These are phyloP conservation scores for Debaryomycetaceae sp. DNA, from an alignment of 1,139 yeast genomes.

Conservation along the genomic window DNA sequence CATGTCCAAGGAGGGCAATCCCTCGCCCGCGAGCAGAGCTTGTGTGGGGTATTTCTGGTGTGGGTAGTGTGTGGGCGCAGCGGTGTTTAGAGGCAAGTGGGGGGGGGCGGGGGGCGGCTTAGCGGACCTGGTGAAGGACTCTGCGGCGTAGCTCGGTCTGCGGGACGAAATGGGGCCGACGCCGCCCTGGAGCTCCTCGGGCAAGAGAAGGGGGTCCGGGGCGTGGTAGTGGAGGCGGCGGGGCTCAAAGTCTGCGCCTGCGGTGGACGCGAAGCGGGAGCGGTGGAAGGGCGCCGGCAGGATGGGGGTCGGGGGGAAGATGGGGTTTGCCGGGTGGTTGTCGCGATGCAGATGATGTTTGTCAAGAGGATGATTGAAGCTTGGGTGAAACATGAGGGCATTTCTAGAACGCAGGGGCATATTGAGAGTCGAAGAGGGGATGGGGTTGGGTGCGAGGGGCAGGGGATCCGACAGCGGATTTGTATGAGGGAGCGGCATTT, in stretches of 20 bases:
- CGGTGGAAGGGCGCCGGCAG: background rate
- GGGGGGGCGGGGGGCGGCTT: constrained; percentile 4
- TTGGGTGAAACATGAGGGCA: too few relatives aligned
- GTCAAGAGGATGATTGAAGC: too few relatives aligned
- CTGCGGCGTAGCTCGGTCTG: constrained; percentile 59
- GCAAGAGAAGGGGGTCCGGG: constrained; percentile 33
- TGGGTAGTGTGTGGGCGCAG: too few relatives aligned
- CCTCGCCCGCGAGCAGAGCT: background rate
- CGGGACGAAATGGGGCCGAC: constrained; percentile 49
- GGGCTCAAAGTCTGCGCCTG: constrained; percentile 3
- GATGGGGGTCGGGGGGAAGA: constrained; percentile 1
- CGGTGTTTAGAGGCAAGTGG: too few relatives aligned
- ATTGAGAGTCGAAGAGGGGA: too few relatives aligned
- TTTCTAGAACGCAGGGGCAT: too few relatives aligned
- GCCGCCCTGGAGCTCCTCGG: constrained; percentile 55
- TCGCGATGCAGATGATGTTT: too few relatives aligned
- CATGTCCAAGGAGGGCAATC: too few relatives aligned
- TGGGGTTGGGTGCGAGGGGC: too few relatives aligned
- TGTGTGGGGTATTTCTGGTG: background rate
- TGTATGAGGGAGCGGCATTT: too few relatives aligned
- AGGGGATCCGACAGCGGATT: too few relatives aligned
- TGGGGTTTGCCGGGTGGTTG: too few relatives aligned
- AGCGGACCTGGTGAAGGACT: constrained; percentile 34
- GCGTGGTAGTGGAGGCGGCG: constrained; percentile 3
- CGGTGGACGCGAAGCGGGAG: constrained; percentile 1